Evolutionary conservation across 192 early-diverging fungal species (phyloP).

Genomic region (Linnemannia schmuckeri): DNA sequence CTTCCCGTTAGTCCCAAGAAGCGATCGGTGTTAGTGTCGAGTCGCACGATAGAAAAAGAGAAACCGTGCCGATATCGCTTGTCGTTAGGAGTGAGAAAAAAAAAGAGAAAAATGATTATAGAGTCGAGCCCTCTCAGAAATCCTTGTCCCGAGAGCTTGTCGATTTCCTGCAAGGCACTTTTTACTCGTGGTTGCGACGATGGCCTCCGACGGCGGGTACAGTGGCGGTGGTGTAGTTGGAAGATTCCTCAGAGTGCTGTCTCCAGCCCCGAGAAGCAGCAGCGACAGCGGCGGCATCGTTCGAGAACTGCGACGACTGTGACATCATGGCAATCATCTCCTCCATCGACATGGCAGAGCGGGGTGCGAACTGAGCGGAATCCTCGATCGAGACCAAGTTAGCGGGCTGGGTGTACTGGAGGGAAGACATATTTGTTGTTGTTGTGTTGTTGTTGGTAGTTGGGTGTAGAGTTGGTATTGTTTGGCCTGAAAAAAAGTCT

Average conservation of each 20-base stretch:
- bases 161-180: neutral
- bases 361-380: constrained; percentile 36
- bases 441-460: neutral
- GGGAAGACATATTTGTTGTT: constrained; percentile 39
- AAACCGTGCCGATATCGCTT: neutral
- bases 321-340: constrained; percentile 45
- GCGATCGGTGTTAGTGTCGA: neutral
- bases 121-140: neutral
- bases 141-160: neutral
- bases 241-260: constrained; percentile 22
- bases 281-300: constrained; percentile 33
- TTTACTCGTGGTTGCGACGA: constrained; percentile 50
- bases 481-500: neutral
- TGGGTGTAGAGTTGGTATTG: neutral
- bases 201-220: constrained; percentile 39
- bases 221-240: constrained; percentile 38
- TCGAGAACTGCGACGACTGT: constrained; percentile 27
- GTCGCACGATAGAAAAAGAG: constrained; percentile 1
- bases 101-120: neutral
- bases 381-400: constrained; percentile 47
- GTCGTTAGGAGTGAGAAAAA: neutral
- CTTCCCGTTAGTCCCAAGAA: neutral
- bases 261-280: constrained; percentile 40
- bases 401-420: constrained; percentile 49
- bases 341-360: constrained; percentile 45